These are phyloP conservation scores for Chlorella variabilis DNA, from an alignment of 163 green algal species.

Conservation along the genomic window DNA sequence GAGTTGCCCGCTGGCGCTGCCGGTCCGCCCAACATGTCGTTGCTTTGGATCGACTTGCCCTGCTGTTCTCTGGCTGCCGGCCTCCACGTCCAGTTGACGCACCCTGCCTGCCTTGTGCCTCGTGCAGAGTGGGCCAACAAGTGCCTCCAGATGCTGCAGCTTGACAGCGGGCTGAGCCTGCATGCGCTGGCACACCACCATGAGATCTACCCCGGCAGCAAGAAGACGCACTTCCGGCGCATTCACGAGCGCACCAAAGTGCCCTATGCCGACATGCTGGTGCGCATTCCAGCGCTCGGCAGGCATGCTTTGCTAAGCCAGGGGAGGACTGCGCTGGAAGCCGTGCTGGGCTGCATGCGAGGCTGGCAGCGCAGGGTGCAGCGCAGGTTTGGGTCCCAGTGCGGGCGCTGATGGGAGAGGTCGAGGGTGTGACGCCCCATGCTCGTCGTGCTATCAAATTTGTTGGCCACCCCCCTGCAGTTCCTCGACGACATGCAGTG, in stretches of 20 bases:
- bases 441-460: too few species aligned
- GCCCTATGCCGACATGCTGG: slow-evolving; percentile 35
- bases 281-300: not conserved
- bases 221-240: slow-evolving; percentile 39
- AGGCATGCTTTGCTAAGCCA: too few species aligned
- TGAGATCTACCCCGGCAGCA: slow-evolving; percentile 38
- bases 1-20: too few species aligned
- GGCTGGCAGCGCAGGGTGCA: not conserved
- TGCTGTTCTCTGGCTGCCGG: too few species aligned
- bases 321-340: too few species aligned
- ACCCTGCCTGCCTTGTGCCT: not conserved
- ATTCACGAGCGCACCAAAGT: slow-evolving; percentile 40
- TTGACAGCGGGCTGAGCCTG: slow-evolving; percentile 19
- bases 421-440: too few species aligned
- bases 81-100: not conserved
- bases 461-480: too few species aligned
- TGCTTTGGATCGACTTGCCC: too few species aligned
- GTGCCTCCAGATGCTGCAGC: slow-evolving; percentile 35
- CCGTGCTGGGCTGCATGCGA: too few species aligned
- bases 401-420: too few species aligned
- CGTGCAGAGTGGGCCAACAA: slow-evolving; percentile 28
- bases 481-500: slow-evolving; percentile 23
- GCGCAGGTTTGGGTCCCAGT: too few species aligned
- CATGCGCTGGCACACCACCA: slow-evolving; percentile 21
- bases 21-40: too few species aligned